Base-by-base conservation (phyloP, 495 filamentous ascomycete species). In the Aspergillus avenaceus region DNA sequence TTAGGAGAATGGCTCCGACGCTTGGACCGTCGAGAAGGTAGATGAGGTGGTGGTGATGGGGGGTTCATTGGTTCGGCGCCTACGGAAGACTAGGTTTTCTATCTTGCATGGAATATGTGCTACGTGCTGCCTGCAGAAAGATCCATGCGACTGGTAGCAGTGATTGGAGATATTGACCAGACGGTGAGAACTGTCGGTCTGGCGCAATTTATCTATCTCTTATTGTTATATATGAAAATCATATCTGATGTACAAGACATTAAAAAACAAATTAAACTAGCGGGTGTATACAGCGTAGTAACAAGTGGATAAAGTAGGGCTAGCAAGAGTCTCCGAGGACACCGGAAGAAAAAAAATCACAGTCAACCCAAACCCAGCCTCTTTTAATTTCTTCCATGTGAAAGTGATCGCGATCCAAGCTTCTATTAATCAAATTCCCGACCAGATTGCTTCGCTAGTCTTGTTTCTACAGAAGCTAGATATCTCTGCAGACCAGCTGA, bases 401-500 rank as follows among this genome's bases (percentile, higher is more conserved):
- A 32, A 6, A 12, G 12, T 32, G 11, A n/a, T 9, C 14, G 29
- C 4, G 12, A 4, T 32, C 29, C 14, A 13, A 9, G 4, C 14
- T 32, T 32, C 11, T 4, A 32, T 32, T 13, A 9, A 5, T 32
- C 14, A 9, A 6, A 13, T 5, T 32, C 14, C 29, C 9, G 14
- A n/a, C 4, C 12, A 13, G 4, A n/a, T 32, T 32, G 29, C 12
- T 32, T 32, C 29, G 29, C 14, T 13, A 12, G 11, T 32, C 14
- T 32, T 36, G 12, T 36, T 36, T 36, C 16, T 38, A 14, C 32
- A 12, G 11, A n/a, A 32, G 11, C 16, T 22, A 11, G 42, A 45
- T 45, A 45, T 31, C 16, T 45, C 21, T 45, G 42, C 42, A 28
- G 19, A 19, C 42, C 42, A 45, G 24, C 25, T 44, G 42, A 45